Conservation (phyloP, 495 filamentous ascomycete genomes). For the Trichoderma virens region DNA sequence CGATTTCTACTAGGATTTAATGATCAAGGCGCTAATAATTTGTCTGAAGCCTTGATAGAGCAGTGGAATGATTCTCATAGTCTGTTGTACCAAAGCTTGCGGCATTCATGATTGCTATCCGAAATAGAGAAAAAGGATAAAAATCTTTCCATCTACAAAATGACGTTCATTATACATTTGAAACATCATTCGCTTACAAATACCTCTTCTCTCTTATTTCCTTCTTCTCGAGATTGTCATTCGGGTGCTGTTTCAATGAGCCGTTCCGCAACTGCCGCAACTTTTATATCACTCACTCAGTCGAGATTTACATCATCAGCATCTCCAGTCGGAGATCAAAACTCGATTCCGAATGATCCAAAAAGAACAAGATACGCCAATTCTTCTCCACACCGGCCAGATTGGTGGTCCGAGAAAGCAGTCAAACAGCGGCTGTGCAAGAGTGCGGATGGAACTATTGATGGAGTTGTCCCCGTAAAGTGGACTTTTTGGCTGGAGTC, state of each 20-base stretch:
- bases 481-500: background rate
- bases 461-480: conserved; percentile 1
- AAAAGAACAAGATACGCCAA: background rate
- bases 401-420: background rate
- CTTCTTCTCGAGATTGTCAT: too few species aligned
- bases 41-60: background rate
- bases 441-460: background rate
- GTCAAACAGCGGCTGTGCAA: background rate
- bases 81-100: background rate
- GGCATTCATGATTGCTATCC: too few species aligned
- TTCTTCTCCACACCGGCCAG: background rate
- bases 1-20: background rate
- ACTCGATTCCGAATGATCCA: background rate
- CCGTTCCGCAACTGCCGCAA: too few species aligned
- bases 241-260: too few species aligned
- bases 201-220: too few species aligned
- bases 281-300: too few species aligned
- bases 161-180: too few species aligned
- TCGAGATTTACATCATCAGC: too few species aligned
- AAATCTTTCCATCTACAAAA: too few species aligned
- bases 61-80: background rate
- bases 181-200: too few species aligned
- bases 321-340: background rate
- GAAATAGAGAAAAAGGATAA: too few species aligned
- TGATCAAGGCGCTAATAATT: background rate